Percentiles rank a stretch among this genome's conserved stretches.
Evolutionary conservation across 805 yeast species (phyloP).

Genomic region (Ogataea corticis): DNA sequence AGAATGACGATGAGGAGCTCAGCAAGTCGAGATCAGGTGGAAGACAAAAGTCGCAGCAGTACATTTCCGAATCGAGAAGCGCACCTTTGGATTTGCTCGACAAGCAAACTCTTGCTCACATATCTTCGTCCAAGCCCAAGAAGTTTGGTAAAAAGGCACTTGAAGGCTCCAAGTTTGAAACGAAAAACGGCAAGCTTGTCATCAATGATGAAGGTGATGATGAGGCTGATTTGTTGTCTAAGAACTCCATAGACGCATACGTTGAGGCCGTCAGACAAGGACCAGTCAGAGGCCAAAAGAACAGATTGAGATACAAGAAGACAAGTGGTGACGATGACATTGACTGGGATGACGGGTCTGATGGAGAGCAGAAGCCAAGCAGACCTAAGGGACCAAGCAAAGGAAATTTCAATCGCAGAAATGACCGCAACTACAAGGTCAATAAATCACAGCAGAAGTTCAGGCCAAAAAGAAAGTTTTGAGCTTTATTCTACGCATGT

Average conservation of each 20-base stretch:
- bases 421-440: constrained; percentile 19
- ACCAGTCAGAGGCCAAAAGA: constrained; percentile 91
- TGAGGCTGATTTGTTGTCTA: constrained; percentile 43
- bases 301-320: constrained; percentile 79
- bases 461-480: constrained; percentile 61
- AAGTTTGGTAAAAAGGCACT: constrained; percentile 46
- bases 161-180: constrained; percentile 44
- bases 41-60: constrained; percentile 50
- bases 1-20: constrained; percentile 43
- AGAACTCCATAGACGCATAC: constrained; percentile 82
- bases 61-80: constrained; percentile 70
- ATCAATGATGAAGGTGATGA: constrained; percentile 58
- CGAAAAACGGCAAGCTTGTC: constrained; percentile 67
- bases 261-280: constrained; percentile 91
- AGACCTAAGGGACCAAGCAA: constrained; percentile 20
- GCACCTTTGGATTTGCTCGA: constrained; percentile 88
- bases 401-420: constrained; percentile 27
- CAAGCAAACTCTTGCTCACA: constrained; percentile 78
- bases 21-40: constrained; percentile 4
- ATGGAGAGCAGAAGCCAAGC: constrained; percentile 18
- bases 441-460: constrained; percentile 46
- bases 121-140: constrained; percentile 84
- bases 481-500: constrained; percentile 10
- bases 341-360: constrained; percentile 44
- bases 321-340: constrained; percentile 45